Percentiles rank a stretch among this genome's conserved stretches.
These are phyloP conservation scores for Microdochium nivale DNA, from an alignment of 2,329 filamentous ascomycete species.

Conservation along the genomic window DNA sequence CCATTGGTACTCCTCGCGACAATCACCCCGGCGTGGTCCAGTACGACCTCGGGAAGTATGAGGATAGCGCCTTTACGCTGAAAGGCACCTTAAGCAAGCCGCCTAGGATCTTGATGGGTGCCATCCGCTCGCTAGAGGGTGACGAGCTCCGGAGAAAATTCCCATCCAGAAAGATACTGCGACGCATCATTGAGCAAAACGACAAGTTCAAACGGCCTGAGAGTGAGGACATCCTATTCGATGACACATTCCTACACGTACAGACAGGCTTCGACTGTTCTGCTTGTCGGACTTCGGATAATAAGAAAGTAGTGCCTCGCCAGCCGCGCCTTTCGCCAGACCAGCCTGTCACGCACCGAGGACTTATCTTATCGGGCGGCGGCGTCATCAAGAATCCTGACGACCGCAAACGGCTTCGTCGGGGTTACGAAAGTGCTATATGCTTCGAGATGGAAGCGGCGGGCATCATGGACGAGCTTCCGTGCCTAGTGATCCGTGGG, in stretches of 20 bases:
- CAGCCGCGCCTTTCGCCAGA: too few relatives aligned
- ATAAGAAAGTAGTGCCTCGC: neutral
- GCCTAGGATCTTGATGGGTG: slow-evolving; percentile 1
- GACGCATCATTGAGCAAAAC: neutral
- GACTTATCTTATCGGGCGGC: neutral
- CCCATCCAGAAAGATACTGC: neutral
- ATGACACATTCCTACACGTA: neutral
- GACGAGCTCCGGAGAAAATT: neutral
- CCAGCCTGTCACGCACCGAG: neutral
- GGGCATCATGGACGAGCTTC: neutral
- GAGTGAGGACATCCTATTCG: neutral
- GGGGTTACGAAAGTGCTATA: neutral
- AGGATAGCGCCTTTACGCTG: slow-evolving; percentile 1
- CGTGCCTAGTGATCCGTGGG: neutral
- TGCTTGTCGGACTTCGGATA: neutral
- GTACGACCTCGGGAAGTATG: slow-evolving; percentile 3
- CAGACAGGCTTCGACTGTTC: neutral
- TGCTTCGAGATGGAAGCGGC: neutral
- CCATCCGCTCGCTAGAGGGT: slow-evolving; percentile 1
- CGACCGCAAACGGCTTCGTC: neutral
- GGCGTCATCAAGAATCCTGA: neutral
- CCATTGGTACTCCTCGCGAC: slow-evolving; percentile 2
- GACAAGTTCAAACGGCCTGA: neutral
- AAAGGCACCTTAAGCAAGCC: slow-evolving; percentile 4
- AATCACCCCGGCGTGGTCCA: slow-evolving; percentile 3